phyloP scores from a whole-genome alignment of 768 basidiomycete genomes.

The Tricholoma matsutake region DNA sequence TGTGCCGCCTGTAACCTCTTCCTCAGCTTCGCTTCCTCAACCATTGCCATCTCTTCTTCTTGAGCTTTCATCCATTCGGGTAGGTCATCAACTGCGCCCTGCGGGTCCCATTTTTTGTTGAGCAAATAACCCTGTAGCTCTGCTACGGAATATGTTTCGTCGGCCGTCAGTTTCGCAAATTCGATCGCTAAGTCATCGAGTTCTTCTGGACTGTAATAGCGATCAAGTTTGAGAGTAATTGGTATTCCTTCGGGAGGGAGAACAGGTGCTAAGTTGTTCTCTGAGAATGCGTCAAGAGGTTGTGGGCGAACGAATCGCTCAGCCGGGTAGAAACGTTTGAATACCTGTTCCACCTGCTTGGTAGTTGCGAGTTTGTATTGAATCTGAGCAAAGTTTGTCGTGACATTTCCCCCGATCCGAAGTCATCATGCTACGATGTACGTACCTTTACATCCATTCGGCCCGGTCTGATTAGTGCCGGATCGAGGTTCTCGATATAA shows the following conservation, averaged over 20 bases:
- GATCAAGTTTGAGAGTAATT: background rate
- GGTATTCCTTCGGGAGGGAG: background rate
- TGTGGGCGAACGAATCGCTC: background rate
- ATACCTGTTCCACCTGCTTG: conserved; percentile 45
- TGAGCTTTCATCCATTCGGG: background rate
- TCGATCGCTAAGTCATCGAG: background rate
- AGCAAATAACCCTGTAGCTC: conserved; percentile 62
- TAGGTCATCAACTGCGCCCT: conserved; percentile 25
- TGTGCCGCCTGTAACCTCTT: background rate
- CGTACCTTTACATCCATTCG: conserved; percentile 47
- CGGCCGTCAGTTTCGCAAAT: conserved; percentile 44
- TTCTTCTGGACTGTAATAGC: background rate
- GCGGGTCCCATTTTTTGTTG: conserved; percentile 37
- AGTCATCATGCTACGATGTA: background rate
- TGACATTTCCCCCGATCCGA: background rate
- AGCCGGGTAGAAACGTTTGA: conserved; percentile 42
- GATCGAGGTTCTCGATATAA: conserved; percentile 50
- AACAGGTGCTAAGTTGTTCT: conserved; percentile 14
- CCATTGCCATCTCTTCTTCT: background rate
- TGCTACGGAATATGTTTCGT: conserved; percentile 52
- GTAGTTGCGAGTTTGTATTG: conserved; percentile 47
- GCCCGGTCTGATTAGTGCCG: conserved; percentile 54
- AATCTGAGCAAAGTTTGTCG: conserved; percentile 15
- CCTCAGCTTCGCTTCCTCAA: background rate
- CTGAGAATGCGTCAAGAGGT: background rate